Evolutionary conservation across 1,284 basidiomycete genomes (phyloP), one percentile per base, ranked within the genome.

Genomic region (Ceratobasidium sp.): DNA sequence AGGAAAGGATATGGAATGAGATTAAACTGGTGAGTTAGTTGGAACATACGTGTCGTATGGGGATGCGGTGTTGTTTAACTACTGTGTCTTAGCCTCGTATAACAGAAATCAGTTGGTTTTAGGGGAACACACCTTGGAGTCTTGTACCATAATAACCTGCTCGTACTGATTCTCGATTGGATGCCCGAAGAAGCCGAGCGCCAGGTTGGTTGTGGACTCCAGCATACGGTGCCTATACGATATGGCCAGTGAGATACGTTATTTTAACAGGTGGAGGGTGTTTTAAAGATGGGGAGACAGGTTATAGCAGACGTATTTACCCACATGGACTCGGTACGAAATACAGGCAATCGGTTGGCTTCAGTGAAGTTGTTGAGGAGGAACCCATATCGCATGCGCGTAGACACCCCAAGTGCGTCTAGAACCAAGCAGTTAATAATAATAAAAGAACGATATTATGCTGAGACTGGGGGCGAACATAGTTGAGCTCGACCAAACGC

Each of bases 311-410:
- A 11, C 11, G 11, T 51, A 14, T 41, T 75, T 62, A 80, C 90
- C 77, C 82, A 93, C 88, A 94, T 91, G 2, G 92, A 94, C 81
- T 93, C 93, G 0, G 94, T 95, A 59, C 95, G 89, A 83, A 96
- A 94, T 13, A 96, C 92, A 5, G 94, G 92, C 54, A 94, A 83
- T 5, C 86, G 88, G 77, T 90, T 88, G 22, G 85, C 80, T 71
- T 88, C 84, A 5, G 91, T 92, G 79, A 95, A 95, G 79, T 94
- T 91, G 88, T 93, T 61, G 11, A 80, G 77, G 9, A 80, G 71
- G 68, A 77, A 78, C 1, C 79, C 79, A 56, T 80, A 80, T 53
- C 79, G 78, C 54, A 80, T 75, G 48, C 79, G 73, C 29, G 68
- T 19, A 5, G 63, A 64, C 0, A 74, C 74, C 19, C 74, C 77